These are phyloP conservation scores for Schoenoplectus triqueter DNA, from an alignment of 202 grass and related monocot genomes.

Conservation along the genomic window DNA sequence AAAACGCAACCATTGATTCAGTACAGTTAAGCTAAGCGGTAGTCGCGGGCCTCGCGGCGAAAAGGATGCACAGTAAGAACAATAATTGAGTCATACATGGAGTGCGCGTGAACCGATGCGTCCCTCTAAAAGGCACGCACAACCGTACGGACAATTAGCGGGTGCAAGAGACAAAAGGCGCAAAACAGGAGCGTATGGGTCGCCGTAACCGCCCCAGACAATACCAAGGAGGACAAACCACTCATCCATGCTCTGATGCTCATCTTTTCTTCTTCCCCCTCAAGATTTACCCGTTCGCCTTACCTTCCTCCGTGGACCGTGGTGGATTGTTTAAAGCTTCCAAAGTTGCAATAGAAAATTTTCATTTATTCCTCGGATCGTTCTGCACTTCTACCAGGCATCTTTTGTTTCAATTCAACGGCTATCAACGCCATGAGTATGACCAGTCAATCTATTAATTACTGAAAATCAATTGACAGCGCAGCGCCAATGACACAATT, in stretches of 20 bases:
- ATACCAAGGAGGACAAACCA: not conserved
- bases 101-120: constrained; percentile 25
- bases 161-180: not conserved
- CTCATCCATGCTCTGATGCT: not conserved
- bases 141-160: constrained; percentile 17
- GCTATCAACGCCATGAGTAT: too few relatives aligned
- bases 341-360: too few relatives aligned
- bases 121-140: not conserved
- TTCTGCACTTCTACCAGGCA: too few relatives aligned
- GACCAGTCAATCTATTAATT: too few relatives aligned
- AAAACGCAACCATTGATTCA: constrained; percentile 6
- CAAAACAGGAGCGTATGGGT: not conserved
- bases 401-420: too few relatives aligned
- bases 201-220: constrained; percentile 21
- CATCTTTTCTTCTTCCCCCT: too few relatives aligned
- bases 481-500: not conserved
- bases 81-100: not conserved
- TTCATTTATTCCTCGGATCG: too few relatives aligned
- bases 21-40: too few relatives aligned
- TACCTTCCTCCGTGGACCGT: too few relatives aligned
- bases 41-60: not conserved
- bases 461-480: too few relatives aligned
- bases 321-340: too few relatives aligned
- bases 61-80: not conserved
- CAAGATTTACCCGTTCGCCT: too few relatives aligned